These are phyloP conservation scores for Fusarium liriodendri DNA, from an alignment of 2,329 filamentous ascomycete species.

Conservation along the genomic window DNA sequence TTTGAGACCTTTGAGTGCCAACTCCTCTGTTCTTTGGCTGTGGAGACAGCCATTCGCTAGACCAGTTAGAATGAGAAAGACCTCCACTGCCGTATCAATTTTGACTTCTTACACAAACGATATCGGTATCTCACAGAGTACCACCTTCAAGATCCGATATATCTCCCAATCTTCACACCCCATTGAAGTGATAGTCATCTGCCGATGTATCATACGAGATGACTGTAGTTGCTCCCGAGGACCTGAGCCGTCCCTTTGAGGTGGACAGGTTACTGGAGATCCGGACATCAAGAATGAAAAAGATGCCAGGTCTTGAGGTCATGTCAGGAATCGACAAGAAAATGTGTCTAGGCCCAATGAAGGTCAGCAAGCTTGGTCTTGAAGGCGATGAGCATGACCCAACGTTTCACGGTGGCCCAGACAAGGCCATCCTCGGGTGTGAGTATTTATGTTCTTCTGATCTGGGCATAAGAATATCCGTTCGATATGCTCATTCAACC, in stretches of 20 bases:
- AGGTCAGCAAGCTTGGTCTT: slow-evolving; percentile 62
- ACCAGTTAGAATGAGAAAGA: not conserved
- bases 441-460: slow-evolving; percentile 38
- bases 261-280: slow-evolving; percentile 66
- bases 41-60: not conserved
- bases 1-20: not conserved
- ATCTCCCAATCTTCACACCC: too few relatives aligned
- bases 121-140: not conserved
- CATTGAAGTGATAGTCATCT: not conserved
- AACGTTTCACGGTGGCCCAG: slow-evolving; percentile 69
- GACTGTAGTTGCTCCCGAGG: not conserved
- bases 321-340: slow-evolving; percentile 69
- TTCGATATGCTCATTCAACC: not conserved
- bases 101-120: not conserved
- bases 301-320: slow-evolving; percentile 62
- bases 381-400: slow-evolving; percentile 71
- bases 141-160: not conserved
- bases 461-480: not conserved
- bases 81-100: not conserved
- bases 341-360: slow-evolving; percentile 55
- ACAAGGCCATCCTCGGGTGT: slow-evolving; percentile 73
- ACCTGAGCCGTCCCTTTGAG: slow-evolving; percentile 44
- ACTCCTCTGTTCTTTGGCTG: not conserved
- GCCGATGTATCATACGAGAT: not conserved
- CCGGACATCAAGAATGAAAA: slow-evolving; percentile 67